Evolutionary conservation across 2,329 filamentous ascomycete species (phyloP).

Genomic region (Aspergillus sergii): DNA sequence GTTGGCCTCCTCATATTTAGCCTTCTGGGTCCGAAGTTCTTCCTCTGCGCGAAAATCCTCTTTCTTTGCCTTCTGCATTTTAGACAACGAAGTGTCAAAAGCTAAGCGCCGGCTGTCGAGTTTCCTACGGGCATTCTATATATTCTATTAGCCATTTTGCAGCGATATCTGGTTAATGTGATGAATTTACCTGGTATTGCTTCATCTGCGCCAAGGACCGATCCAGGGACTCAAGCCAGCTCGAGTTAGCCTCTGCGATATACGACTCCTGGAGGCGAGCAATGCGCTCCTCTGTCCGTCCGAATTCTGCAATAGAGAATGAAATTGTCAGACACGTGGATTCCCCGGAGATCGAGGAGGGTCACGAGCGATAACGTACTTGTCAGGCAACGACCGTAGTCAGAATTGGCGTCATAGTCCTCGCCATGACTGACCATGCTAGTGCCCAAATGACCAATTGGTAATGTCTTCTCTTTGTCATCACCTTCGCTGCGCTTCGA

Average conservation of each 20-base stretch:
- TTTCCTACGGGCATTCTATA: constrained; percentile 81
- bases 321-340: neutral
- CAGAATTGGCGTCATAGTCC: constrained; percentile 87
- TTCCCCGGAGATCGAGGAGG: neutral
- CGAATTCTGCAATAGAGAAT: constrained; percentile 59
- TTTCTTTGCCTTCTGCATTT: constrained; percentile 90
- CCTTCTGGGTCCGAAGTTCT: constrained; percentile 85
- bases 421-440: constrained; percentile 88
- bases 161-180: neutral
- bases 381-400: constrained; percentile 84
- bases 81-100: constrained; percentile 85
- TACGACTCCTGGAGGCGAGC: constrained; percentile 84
- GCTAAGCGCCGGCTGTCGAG: constrained; percentile 85
- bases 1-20: constrained; percentile 93
- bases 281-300: constrained; percentile 84
- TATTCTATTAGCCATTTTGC: constrained; percentile 14
- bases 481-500: constrained; percentile 82
- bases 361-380: constrained; percentile 50
- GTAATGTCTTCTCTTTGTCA: constrained; percentile 84
- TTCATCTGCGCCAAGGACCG: constrained; percentile 92
- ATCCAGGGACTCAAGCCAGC: constrained; percentile 91
- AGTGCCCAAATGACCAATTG: constrained; percentile 76
- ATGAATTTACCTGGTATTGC: constrained; percentile 78
- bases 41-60: constrained; percentile 94
- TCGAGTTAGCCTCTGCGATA: constrained; percentile 72